These are phyloP conservation scores for Cardamine chenopodiifolia DNA, from an alignment of 345 rosid genomes.

Conservation along the genomic window DNA sequence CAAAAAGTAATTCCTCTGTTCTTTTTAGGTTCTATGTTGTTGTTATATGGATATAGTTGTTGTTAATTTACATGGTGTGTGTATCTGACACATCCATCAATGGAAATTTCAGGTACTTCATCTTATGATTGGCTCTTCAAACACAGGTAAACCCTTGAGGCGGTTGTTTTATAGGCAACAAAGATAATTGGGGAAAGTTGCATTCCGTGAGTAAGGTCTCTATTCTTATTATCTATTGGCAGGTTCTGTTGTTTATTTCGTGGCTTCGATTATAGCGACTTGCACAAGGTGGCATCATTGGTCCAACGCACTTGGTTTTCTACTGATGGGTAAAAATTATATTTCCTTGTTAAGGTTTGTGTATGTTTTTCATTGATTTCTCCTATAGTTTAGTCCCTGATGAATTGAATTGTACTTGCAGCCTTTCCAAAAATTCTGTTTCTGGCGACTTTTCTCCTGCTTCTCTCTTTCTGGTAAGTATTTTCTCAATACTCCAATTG, in stretches of 20 bases:
- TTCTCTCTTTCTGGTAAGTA: constrained; percentile 66
- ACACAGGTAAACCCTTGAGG: constrained; percentile 23
- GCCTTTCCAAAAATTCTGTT: constrained; percentile 63
- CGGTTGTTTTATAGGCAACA: neutral
- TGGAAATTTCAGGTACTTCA: constrained; percentile 42
- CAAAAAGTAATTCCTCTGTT: constrained; percentile 53
- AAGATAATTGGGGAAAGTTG: neutral
- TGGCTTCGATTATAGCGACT: constrained; percentile 41
- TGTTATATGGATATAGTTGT: neutral
- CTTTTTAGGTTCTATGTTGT: constrained; percentile 1
- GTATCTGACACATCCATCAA: constrained; percentile 20
- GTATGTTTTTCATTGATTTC: neutral
- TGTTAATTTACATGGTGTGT: constrained; percentile 16
- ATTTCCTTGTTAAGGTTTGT: neutral
- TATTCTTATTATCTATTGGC: constrained; percentile 12
- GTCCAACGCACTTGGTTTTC: constrained; percentile 43
- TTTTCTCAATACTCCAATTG: neutral
- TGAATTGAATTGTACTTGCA: constrained; percentile 40
- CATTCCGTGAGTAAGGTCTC: neutral
- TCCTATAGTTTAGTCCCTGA: constrained; percentile 3
- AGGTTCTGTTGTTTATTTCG: constrained; percentile 44
- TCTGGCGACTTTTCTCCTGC: constrained; percentile 63
- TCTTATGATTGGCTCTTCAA: constrained; percentile 46
- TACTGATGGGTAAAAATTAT: constrained; percentile 38
- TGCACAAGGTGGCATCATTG: constrained; percentile 48